Conservation (phyloP, 2,329 filamentous ascomycete species). For the Pseudocercospora fijiensis region DNA sequence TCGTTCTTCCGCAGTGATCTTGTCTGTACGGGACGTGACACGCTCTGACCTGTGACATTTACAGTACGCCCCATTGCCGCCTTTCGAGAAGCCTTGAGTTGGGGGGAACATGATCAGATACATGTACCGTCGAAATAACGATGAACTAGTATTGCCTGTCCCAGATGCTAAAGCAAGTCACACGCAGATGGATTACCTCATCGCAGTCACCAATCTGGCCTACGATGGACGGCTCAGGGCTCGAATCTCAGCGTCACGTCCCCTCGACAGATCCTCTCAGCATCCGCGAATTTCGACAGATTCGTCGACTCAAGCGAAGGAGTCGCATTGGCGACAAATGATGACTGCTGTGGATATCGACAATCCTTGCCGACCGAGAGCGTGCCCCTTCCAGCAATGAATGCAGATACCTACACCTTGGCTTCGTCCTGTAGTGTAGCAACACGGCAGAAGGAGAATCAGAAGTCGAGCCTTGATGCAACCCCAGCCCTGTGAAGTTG, state of each 20-base stretch:
- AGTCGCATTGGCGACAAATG: not conserved
- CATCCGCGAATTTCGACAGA: not conserved
- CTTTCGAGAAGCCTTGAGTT: not conserved
- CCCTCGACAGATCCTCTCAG: not conserved
- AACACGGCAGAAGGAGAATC: not conserved
- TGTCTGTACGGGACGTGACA: not conserved
- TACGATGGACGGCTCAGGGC: not conserved
- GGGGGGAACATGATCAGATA: not conserved
- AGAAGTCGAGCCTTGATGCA: not conserved
- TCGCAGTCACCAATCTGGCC: not conserved
- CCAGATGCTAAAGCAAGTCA: not conserved
- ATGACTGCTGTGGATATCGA: not conserved
- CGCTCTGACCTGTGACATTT: not conserved
- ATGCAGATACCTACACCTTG: not conserved
- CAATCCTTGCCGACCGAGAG: not conserved
- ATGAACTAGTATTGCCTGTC: not conserved
- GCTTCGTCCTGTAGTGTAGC: not conserved
- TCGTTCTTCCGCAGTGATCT: not conserved
- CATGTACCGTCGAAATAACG: not conserved
- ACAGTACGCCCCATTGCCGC: not conserved
- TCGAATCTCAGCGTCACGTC: not conserved
- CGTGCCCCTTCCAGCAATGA: not conserved
- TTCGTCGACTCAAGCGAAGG: not conserved
- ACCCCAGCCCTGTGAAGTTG: not conserved
- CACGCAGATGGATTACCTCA: not conserved